Percentiles rank a stretch among this genome's conserved stretches.
These are phyloP conservation scores for Ophiostoma sp. DNA, from an alignment of 2,329 filamentous ascomycete genomes.

Conservation along the genomic window DNA sequence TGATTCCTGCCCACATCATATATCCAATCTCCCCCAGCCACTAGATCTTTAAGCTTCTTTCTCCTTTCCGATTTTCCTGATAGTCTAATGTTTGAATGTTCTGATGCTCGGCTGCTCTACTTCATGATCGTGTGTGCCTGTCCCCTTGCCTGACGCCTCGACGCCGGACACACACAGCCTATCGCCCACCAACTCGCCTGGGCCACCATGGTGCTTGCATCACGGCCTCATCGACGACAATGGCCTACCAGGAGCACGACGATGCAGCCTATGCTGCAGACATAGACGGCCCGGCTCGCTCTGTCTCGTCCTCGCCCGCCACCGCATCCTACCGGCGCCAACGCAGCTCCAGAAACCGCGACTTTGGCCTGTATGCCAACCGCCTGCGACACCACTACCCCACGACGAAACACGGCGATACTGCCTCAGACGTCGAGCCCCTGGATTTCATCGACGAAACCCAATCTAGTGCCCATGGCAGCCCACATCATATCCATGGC, in stretches of 20 bases:
- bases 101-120: background rate
- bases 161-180: no score
- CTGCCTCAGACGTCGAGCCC: slow-evolving; percentile 27
- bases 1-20: slow-evolving; percentile 11
- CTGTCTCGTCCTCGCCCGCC: slow-evolving; percentile 13
- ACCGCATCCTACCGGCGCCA: slow-evolving; percentile 24
- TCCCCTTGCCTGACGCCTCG: no score
- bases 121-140: background rate
- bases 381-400: slow-evolving; percentile 29
- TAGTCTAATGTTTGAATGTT: background rate
- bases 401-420: slow-evolving; percentile 32
- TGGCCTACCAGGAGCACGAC: slow-evolving; percentile 26
- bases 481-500: slow-evolving; percentile 15
- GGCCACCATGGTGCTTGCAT: slow-evolving; percentile 18
- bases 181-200: no score
- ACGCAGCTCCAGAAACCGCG: slow-evolving; percentile 28
- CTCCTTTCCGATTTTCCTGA: slow-evolving; percentile 7
- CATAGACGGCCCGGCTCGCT: slow-evolving; percentile 23
- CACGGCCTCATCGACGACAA: slow-evolving; percentile 21
- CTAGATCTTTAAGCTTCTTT: slow-evolving; percentile 19
- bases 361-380: slow-evolving; percentile 28
- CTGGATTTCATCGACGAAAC: slow-evolving; percentile 20
- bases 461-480: slow-evolving; percentile 14
- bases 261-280: slow-evolving; percentile 29
- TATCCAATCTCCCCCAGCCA: slow-evolving; percentile 15